Percentiles rank a stretch among this genome's conserved stretches.
phyloP scores from a whole-genome alignment of 2,329 filamentous ascomycete genomes.

The Fusarium sulawesiense region DNA sequence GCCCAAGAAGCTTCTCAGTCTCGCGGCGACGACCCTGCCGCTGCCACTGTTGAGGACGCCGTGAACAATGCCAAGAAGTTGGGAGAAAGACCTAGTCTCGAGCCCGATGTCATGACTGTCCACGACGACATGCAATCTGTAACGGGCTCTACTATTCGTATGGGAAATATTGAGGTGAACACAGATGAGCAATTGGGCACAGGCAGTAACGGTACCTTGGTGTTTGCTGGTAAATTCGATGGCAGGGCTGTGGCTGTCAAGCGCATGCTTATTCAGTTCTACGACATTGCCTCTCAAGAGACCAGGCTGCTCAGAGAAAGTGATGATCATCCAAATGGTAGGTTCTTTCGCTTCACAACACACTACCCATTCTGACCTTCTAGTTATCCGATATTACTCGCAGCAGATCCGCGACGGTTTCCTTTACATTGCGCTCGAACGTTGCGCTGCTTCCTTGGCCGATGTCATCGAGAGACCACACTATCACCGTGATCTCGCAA shows the following conservation, averaged over 20 bases:
- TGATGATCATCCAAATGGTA: slow-evolving; percentile 90
- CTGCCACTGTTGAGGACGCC: slow-evolving; percentile 69
- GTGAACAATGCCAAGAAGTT: slow-evolving; percentile 70
- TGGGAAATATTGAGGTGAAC: slow-evolving; percentile 73
- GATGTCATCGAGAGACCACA: slow-evolving; percentile 86
- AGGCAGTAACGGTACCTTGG: slow-evolving; percentile 96
- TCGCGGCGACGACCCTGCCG: slow-evolving; percentile 58
- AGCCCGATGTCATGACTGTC: slow-evolving; percentile 71
- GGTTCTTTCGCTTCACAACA: slow-evolving; percentile 15
- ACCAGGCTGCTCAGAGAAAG: slow-evolving; percentile 91
- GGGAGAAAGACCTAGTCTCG: slow-evolving; percentile 63
- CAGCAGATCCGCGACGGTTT: slow-evolving; percentile 91
- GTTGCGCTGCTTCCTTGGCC: slow-evolving; percentile 92
- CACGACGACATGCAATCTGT: slow-evolving; percentile 69
- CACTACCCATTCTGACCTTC: slow-evolving; percentile 25
- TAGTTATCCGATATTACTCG: slow-evolving; percentile 94
- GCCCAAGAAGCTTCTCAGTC: slow-evolving; percentile 64
- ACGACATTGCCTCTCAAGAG: slow-evolving; percentile 94
- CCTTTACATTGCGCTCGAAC: slow-evolving; percentile 93
- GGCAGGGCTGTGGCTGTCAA: slow-evolving; percentile 95
- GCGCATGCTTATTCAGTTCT: slow-evolving; percentile 95
- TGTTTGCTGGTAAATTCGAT: slow-evolving; percentile 95
- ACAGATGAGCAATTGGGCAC: slow-evolving; percentile 74
- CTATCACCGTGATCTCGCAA: slow-evolving; percentile 74
- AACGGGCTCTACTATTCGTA: slow-evolving; percentile 68